Evolutionary conservation across 1,284 basidiomycete species (phyloP).

Genomic region (Ustilago hordei): DNA sequence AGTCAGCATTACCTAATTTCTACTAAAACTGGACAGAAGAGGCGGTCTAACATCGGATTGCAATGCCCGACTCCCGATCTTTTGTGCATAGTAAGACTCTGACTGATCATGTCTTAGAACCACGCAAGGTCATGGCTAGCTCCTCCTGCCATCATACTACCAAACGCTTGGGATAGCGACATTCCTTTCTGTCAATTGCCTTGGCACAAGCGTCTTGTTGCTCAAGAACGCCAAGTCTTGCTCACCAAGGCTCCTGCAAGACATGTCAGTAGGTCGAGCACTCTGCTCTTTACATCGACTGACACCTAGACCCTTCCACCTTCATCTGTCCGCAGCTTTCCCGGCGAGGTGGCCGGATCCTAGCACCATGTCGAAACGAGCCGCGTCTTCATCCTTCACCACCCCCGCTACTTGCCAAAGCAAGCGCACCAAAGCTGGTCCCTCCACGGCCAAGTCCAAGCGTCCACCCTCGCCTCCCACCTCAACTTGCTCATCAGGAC

Average conservation of each 20-base stretch:
- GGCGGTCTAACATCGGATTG: neutral
- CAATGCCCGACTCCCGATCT: neutral
- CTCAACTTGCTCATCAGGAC: conserved; percentile 2
- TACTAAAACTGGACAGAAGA: too few species aligned
- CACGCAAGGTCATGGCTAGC: neutral
- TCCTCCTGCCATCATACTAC: neutral
- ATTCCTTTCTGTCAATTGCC: too few species aligned
- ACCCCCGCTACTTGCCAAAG: neutral
- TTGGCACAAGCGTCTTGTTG: too few species aligned
- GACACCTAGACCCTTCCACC: neutral
- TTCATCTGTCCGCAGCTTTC: neutral
- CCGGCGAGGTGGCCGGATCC: neutral
- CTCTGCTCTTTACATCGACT: neutral
- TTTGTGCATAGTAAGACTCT: conserved; percentile 5
- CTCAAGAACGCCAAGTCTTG: too few species aligned
- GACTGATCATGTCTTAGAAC: conserved; percentile 11
- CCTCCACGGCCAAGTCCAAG: neutral
- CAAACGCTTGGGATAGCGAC: neutral
- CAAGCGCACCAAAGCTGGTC: conserved; percentile 8
- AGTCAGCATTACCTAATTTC: conserved; percentile 33
- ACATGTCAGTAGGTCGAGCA: conserved; percentile 8
- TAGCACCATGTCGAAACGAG: conserved; percentile 24
- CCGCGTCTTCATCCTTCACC: neutral
- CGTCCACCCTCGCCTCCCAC: conserved; percentile 2
- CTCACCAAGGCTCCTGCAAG: neutral